Conservation (phyloP, 2,329 filamentous ascomycete species). For the Claviceps humidiphila region DNA sequence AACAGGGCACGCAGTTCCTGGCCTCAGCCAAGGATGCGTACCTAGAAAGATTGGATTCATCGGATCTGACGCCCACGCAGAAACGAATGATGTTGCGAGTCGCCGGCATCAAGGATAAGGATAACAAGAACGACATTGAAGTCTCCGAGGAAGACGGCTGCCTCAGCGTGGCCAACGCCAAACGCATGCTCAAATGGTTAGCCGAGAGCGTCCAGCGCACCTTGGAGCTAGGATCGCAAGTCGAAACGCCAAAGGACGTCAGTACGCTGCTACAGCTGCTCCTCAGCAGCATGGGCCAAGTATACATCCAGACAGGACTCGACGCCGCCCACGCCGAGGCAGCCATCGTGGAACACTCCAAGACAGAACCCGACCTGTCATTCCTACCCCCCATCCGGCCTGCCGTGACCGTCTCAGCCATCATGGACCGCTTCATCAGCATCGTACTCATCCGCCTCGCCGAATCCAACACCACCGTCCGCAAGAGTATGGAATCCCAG, state of each 20-base stretch:
- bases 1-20: slow-evolving; percentile 79
- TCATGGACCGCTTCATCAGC: slow-evolving; percentile 85
- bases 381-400: slow-evolving; percentile 70
- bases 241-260: slow-evolving; percentile 89
- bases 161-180: slow-evolving; percentile 74
- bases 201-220: slow-evolving; percentile 88
- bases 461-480: slow-evolving; percentile 77
- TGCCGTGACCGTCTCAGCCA: slow-evolving; percentile 76
- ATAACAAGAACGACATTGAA: slow-evolving; percentile 74
- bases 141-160: slow-evolving; percentile 81
- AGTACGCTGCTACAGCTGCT: slow-evolving; percentile 72
- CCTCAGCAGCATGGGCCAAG: slow-evolving; percentile 75
- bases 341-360: slow-evolving; percentile 61
- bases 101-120: slow-evolving; percentile 66
- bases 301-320: slow-evolving; percentile 55
- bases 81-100: slow-evolving; percentile 83
- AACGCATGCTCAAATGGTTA: slow-evolving; percentile 95
- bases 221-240: slow-evolving; percentile 75
- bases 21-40: slow-evolving; percentile 84
- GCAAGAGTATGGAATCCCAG: slow-evolving; percentile 78
- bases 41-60: slow-evolving; percentile 75
- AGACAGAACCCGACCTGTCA: slow-evolving; percentile 73
- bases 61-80: slow-evolving; percentile 76
- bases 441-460: slow-evolving; percentile 85
- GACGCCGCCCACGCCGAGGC: slow-evolving; percentile 63